Evolutionary conservation across 164 flowering plant genomes (phyloP), one percentile per base, ranked within the genome.

Genomic region (Aristolochia californica): DNA sequence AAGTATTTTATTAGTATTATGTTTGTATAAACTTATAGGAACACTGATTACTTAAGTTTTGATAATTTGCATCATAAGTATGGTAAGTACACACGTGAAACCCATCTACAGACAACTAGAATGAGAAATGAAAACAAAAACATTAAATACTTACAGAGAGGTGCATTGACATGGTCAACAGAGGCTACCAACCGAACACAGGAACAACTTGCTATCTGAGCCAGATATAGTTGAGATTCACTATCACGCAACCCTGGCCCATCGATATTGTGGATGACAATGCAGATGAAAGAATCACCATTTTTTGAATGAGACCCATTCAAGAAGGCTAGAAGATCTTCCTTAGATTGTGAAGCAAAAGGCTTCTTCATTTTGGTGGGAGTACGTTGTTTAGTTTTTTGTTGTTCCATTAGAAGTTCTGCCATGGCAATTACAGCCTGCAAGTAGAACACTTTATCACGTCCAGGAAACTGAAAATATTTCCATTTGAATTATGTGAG

Each of bases 161-260:
- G 87, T 68, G 97, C 77, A 75, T 93, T 89, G 54, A 93, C 90
- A 67, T 93, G 89, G 63, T 93, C 99, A 16, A 89, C 72, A 10
- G 99, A 89, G 54, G 99, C 96, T 67, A 90, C 71, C 27, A 93
- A 45, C 44, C 89, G 90, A 50, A 90, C 74, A 70, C 78, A 77
- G 47, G 82, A 77, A 75, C 93, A 93, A 65, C 90, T 76, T 64
- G 99, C 96, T 40, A 93, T 45, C 24, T 78, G 78, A 44, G 95
- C 91, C 62, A 93, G 90, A 75, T 47, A 66, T 49, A 84, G 88
- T 65, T 93, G 99, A 63, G 84, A 74, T 57, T 93, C 98, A 67
- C 77, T 48, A 53, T 93, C 97, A 22, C 99, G 82, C 68, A 93
- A 70, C 10, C 85, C 96, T 65, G 91, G 95, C 45, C 97, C 99